Conservation (phyloP, 2,329 filamentous ascomycete genomes). For the Hypoxylon sp. region DNA sequence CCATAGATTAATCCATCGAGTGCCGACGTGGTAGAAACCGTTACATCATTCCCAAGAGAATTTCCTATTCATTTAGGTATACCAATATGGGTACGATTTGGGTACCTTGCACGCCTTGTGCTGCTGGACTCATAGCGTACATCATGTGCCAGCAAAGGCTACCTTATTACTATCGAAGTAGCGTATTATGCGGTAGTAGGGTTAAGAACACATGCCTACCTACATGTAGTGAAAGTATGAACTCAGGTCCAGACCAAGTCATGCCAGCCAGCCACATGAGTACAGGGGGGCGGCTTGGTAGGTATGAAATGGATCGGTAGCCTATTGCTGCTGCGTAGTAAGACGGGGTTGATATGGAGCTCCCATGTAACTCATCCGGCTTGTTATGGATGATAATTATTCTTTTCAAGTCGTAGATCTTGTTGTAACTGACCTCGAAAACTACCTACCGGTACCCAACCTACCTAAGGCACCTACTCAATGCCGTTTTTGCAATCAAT, state of each 20-base stretch:
- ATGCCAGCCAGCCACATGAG: neutral
- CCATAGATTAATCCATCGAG: neutral
- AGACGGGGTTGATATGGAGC: constrained; percentile 1
- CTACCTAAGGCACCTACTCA: neutral
- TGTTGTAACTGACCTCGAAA: neutral
- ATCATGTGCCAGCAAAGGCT: neutral
- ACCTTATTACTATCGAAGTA: neutral
- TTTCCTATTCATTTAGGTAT: too few relatives aligned
- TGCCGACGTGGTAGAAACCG: constrained; percentile 11
- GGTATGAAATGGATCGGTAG: neutral
- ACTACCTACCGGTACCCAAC: neutral
- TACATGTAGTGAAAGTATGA: neutral
- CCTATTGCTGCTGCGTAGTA: constrained; percentile 20
- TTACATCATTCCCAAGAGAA: constrained; percentile 2
- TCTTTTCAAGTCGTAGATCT: neutral
- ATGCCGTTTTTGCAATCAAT: neutral
- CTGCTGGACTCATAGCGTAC: neutral
- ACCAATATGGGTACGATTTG: neutral
- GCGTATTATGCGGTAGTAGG: too few relatives aligned
- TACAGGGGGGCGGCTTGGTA: neutral
- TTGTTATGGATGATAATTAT: constrained; percentile 1
- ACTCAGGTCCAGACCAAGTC: neutral
- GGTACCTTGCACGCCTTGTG: neutral
- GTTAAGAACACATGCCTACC: neutral
- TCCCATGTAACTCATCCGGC: constrained; percentile 12